Evolutionary conservation across 768 basidiomycete genomes (phyloP).

Genomic region (Serendipita sp.): DNA sequence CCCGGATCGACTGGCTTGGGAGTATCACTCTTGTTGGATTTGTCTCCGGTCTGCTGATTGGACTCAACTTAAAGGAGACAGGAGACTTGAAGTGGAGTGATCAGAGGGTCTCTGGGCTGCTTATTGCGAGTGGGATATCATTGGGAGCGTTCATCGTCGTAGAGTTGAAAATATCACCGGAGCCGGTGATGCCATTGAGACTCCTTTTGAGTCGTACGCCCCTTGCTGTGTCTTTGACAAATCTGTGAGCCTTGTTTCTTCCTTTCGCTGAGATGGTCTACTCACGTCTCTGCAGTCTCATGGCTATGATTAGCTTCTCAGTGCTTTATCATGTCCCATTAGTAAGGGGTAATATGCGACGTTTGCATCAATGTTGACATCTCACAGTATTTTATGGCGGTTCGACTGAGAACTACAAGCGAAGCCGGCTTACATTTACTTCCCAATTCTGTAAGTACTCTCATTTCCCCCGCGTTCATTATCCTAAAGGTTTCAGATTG

Average conservation of each 20-base stretch:
- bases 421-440: slow-evolving; percentile 64
- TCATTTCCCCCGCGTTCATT: slow-evolving; percentile 13
- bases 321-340: slow-evolving; percentile 77
- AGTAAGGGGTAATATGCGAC: slow-evolving; percentile 26
- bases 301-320: slow-evolving; percentile 64
- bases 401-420: slow-evolving; percentile 49
- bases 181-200: slow-evolving; percentile 82
- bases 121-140: slow-evolving; percentile 41
- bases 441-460: slow-evolving; percentile 62
- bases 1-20: slow-evolving; percentile 73
- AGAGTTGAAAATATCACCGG: slow-evolving; percentile 61
- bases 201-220: slow-evolving; percentile 67
- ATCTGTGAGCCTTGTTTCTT: slow-evolving; percentile 30
- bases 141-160: slow-evolving; percentile 52
- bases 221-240: slow-evolving; percentile 62
- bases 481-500: slow-evolving; percentile 31
- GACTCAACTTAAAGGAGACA: slow-evolving; percentile 60
- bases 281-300: slow-evolving; percentile 24
- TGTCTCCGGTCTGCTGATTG: slow-evolving; percentile 57
- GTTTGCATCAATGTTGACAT: not conserved
- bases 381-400: slow-evolving; percentile 65
- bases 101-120: slow-evolving; percentile 52
- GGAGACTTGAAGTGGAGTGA: slow-evolving; percentile 66
- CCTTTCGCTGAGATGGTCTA: not conserved
- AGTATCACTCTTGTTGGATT: slow-evolving; percentile 61